A percentile compares a stretch with the other conserved stretches of the same genome.
Evolutionary conservation across 352 stramenopile species (phyloP).

Genomic region (Albugo laibachii): DNA sequence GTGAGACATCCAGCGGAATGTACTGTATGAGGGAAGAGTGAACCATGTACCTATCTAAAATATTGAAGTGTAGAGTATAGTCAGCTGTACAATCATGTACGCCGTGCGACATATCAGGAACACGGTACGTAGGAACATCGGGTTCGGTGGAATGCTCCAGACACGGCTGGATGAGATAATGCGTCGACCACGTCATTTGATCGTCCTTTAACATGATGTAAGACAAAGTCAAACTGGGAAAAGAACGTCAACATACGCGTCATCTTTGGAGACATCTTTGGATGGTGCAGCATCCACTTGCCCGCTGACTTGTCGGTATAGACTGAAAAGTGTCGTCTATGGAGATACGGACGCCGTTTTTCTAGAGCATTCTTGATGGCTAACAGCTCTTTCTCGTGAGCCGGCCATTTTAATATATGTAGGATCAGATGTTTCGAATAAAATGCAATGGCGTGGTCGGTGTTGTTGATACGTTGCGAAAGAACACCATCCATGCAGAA

Average conservation of each 20-base stretch:
- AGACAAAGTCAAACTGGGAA: neutral
- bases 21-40: neutral
- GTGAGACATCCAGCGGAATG: neutral
- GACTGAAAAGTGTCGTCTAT: slow-evolving; percentile 1
- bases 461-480: neutral
- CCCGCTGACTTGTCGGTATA: slow-evolving; percentile 5
- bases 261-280: neutral
- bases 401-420: neutral
- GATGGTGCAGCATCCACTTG: neutral
- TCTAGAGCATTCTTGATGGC: slow-evolving; percentile 2
- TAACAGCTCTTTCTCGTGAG: neutral
- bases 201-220: neutral
- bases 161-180: neutral
- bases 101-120: too few species aligned
- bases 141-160: neutral
- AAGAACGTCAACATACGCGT: neutral
- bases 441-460: neutral
- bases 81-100: too few species aligned
- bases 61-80: neutral
- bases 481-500: slow-evolving; percentile 2
- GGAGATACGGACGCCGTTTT: slow-evolving; percentile 6
- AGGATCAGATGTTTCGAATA: neutral
- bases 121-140: too few species aligned
- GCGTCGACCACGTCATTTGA: slow-evolving; percentile 1
- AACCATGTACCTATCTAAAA: neutral